Percentiles rank a stretch among this genome's conserved stretches.
These are phyloP conservation scores for Raffaelea arxii DNA, from an alignment of 2,329 filamentous ascomycete genomes.

Conservation along the genomic window DNA sequence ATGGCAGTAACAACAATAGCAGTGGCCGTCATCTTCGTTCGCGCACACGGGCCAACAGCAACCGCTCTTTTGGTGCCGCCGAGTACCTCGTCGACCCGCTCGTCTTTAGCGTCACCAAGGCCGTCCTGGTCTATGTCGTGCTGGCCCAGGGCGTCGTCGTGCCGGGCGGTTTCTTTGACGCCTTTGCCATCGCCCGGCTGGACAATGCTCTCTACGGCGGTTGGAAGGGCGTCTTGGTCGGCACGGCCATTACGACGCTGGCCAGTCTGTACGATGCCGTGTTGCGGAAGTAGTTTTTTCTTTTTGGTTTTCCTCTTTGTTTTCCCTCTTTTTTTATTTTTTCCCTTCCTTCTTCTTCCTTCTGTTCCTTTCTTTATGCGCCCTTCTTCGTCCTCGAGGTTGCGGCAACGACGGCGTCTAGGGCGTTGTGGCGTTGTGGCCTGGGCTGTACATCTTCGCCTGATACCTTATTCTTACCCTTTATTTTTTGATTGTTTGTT, in stretches of 20 bases:
- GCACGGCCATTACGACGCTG: conserved; percentile 56
- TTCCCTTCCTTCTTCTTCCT: neutral
- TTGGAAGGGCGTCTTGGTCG: conserved; percentile 59
- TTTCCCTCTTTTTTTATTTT: conserved; percentile 1
- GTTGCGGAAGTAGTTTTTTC: conserved; percentile 48
- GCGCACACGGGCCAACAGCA: no score
- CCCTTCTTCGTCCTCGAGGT: neutral
- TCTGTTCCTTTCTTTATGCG: neutral
- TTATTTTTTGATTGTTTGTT: neutral
- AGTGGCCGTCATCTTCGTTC: no score
- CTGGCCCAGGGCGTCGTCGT: conserved; percentile 59
- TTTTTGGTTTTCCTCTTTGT: neutral
- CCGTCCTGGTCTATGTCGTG: conserved; percentile 69
- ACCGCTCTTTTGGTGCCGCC: conserved; percentile 21
- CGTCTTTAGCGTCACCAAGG: conserved; percentile 84
- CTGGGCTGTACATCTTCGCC: conserved; percentile 4
- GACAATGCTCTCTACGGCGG: conserved; percentile 60
- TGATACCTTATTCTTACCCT: conserved; percentile 2
- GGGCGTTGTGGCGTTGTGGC: conserved; percentile 11
- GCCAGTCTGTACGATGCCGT: conserved; percentile 71
- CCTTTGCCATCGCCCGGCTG: conserved; percentile 51
- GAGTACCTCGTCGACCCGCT: conserved; percentile 70
- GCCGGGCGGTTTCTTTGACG: conserved; percentile 53
- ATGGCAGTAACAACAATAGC: conserved; percentile 21
- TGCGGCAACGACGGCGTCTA: conserved; percentile 5